Percentiles rank a stretch among this genome's conserved stretches.
Conservation (phyloP, 495 filamentous ascomycete species). For the Aspergillus indologenus region DNA sequence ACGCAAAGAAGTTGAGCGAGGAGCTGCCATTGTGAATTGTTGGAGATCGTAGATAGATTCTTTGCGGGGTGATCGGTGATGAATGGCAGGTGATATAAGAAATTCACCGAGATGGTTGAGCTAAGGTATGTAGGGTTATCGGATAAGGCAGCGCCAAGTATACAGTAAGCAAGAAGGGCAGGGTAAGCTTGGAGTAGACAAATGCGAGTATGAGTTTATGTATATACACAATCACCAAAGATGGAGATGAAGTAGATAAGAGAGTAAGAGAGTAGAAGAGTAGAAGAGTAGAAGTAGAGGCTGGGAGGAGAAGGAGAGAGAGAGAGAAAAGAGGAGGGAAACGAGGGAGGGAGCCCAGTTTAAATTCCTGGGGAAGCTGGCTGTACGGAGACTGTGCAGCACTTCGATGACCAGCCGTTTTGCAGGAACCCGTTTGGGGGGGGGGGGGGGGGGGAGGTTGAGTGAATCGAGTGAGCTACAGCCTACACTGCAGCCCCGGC, state of each 20-base stretch:
- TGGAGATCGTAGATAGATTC: conserved; percentile 7
- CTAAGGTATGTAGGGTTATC: conserved; percentile 15
- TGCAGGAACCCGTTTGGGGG: conserved; percentile 23
- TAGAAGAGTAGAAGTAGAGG: neutral
- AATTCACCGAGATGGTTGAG: conserved; percentile 12
- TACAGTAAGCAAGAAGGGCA: conserved; percentile 1
- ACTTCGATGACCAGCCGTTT: conserved; percentile 15
- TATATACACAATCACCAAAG: neutral
- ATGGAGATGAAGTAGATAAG: neutral
- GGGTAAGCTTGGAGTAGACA: neutral
- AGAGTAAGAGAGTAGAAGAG: neutral
- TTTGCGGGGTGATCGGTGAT: neutral
- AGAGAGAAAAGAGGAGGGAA: conserved; percentile 7
- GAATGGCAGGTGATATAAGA: conserved; percentile 11
- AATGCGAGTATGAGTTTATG: neutral
- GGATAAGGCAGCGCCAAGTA: conserved; percentile 12
- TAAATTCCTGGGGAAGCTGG: conserved; percentile 14
- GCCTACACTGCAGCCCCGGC: neutral
- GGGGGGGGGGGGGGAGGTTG: neutral
- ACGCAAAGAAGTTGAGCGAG: conserved; percentile 48
- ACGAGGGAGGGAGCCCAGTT: conserved; percentile 8
- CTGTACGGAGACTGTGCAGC: neutral
- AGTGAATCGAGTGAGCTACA: neutral
- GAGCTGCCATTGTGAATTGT: conserved; percentile 44
- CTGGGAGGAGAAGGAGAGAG: conserved; percentile 10